Conservation (phyloP, 371 early-diverging fungal genomes). For the Syncephalastrum racemosum region DNA sequence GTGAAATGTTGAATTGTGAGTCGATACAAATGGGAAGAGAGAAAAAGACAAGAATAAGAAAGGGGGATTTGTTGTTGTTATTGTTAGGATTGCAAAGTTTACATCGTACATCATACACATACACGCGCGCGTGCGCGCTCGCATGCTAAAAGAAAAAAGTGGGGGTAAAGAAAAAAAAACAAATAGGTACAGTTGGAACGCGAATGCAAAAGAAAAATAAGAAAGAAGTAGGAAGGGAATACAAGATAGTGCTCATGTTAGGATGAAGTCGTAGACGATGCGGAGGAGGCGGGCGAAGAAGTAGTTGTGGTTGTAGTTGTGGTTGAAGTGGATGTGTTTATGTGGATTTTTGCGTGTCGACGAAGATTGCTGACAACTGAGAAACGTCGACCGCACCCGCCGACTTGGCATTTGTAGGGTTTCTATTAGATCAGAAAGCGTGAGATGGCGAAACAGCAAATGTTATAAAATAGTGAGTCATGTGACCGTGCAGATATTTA, state of each 20-base stretch:
- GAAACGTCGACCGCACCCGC: conserved; percentile 41
- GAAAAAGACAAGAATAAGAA: not conserved
- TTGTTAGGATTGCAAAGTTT: too few relatives aligned
- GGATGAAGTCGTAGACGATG: conserved; percentile 7
- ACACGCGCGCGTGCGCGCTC: too few relatives aligned
- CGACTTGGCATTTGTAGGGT: conserved; percentile 40
- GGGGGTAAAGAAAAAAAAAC: not conserved
- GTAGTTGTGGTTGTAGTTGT: conserved; percentile 9
- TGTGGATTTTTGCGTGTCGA: conserved; percentile 45
- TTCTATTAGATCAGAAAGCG: conserved; percentile 20
- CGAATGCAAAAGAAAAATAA: not conserved
- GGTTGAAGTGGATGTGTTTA: conserved; percentile 8
- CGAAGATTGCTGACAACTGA: conserved; percentile 45
- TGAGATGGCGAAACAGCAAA: not conserved
- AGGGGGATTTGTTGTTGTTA: not conserved
- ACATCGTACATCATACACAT: too few relatives aligned
- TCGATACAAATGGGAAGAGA: not conserved
- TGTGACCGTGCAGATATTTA: conserved; percentile 10
- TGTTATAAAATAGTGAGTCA: not conserved
- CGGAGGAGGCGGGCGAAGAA: conserved; percentile 14
- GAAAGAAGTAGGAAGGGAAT: conserved; percentile 1
- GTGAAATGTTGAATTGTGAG: too few relatives aligned
- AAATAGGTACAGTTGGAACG: not conserved
- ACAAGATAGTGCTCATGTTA: not conserved
- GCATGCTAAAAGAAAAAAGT: too few relatives aligned